A percentile compares a stretch with the other conserved stretches of the same genome.
Evolutionary conservation across 177 flowering plant genomes (phyloP).

Genomic region (Vitis hybrid): DNA sequence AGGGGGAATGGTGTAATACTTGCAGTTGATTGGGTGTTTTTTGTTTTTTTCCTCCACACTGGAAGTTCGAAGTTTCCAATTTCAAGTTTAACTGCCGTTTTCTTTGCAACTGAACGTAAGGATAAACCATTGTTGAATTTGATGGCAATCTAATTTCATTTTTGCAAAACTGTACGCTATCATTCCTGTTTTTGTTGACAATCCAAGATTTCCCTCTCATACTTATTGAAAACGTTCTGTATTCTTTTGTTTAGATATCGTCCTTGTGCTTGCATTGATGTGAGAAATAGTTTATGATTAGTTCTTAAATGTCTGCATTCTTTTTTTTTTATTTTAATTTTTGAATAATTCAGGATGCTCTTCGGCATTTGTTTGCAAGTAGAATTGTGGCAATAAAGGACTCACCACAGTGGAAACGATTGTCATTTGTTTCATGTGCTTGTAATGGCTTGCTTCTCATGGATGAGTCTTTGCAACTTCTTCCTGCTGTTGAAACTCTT

Average conservation of each 20-base stretch:
- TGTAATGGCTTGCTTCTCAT: constrained; percentile 76
- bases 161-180: too few relatives aligned
- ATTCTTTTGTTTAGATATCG: background rate
- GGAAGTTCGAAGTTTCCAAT: too few relatives aligned
- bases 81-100: background rate
- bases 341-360: constrained; percentile 62
- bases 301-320: too few relatives aligned
- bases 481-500: constrained; percentile 85
- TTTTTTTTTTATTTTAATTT: background rate
- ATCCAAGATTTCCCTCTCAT: too few relatives aligned
- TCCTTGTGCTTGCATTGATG: background rate
- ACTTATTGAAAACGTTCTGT: too few relatives aligned
- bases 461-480: constrained; percentile 97
- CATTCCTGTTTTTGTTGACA: too few relatives aligned
- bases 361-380: constrained; percentile 92
- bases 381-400: constrained; percentile 83
- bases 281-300: too few relatives aligned
- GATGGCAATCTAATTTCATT: too few relatives aligned
- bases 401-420: constrained; percentile 79
- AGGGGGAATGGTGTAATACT: too few relatives aligned
- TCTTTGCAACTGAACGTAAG: background rate
- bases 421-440: constrained; percentile 84
- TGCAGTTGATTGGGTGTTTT: background rate
- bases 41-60: background rate
- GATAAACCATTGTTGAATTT: too few relatives aligned